phyloP scores from a whole-genome alignment of 177 flowering plant species.

The Telopea speciosissima region DNA sequence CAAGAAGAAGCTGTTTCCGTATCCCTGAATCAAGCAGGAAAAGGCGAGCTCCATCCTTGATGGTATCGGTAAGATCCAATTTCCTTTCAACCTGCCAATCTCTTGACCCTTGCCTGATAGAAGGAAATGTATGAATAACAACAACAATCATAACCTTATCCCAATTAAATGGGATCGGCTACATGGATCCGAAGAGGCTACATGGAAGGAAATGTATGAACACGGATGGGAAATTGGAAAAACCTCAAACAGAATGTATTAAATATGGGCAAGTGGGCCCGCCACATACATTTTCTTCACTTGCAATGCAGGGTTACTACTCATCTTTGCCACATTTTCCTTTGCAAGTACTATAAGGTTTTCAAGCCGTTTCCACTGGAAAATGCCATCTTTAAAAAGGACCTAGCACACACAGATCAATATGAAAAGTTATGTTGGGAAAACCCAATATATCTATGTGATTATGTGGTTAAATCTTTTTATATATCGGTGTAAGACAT shows the following conservation, averaged over 20 bases:
- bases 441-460: not conserved
- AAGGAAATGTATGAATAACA: no score
- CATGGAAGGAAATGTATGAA: constrained; percentile 4
- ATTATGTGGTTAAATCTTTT: not conserved
- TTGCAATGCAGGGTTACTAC: constrained; percentile 84
- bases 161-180: no score
- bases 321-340: constrained; percentile 92
- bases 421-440: not conserved
- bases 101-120: constrained; percentile 46
- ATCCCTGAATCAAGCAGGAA: constrained; percentile 79
- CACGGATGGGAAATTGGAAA: not conserved
- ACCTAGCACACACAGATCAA: constrained; percentile 35
- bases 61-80: constrained; percentile 87
- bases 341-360: constrained; percentile 88
- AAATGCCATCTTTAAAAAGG: constrained; percentile 85
- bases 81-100: constrained; percentile 40
- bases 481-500: not conserved
- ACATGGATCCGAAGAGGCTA: no score
- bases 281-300: constrained; percentile 45
- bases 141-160: no score
- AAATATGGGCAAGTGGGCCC: constrained; percentile 1
- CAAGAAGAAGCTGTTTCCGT: constrained; percentile 85
- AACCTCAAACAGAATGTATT: constrained; percentile 2
- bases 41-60: constrained; percentile 94
- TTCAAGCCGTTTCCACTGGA: constrained; percentile 98